These are phyloP conservation scores for Alternaria brassicae DNA, from an alignment of 2,329 filamentous ascomycete genomes.

Conservation along the genomic window DNA sequence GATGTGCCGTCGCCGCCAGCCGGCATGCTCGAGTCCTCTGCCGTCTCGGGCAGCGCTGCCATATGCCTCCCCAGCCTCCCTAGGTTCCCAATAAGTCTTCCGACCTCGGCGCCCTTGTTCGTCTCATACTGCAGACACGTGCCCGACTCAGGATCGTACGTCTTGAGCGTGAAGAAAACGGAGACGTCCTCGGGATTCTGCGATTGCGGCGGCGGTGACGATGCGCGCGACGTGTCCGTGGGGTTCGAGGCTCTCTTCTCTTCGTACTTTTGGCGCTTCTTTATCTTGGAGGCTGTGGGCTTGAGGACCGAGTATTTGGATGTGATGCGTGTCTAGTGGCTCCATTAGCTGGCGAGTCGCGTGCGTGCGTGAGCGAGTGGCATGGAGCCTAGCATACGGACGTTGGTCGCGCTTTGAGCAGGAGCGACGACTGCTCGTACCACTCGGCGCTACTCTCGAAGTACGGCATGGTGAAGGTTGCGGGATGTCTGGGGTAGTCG, in stretches of 20 bases:
- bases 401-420: constrained; percentile 84
- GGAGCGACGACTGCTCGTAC: constrained; percentile 84
- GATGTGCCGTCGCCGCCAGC: constrained; percentile 36
- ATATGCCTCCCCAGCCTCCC: constrained; percentile 75
- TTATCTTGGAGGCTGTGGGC: constrained; percentile 42
- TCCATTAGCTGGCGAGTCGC: constrained; percentile 17
- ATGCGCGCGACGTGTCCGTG: constrained; percentile 25
- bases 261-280: constrained; percentile 44
- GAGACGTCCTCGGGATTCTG: constrained; percentile 37
- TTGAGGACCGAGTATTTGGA: constrained; percentile 84
- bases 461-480: constrained; percentile 70
- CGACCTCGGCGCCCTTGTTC: constrained; percentile 88
- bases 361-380: constrained; percentile 9
- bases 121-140: constrained; percentile 90
- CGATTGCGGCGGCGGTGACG: constrained; percentile 41
- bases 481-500: constrained; percentile 17
- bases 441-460: constrained; percentile 86
- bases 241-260: constrained; percentile 40
- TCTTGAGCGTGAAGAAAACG: constrained; percentile 82
- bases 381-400: constrained; percentile 66
- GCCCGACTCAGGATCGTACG: constrained; percentile 83
- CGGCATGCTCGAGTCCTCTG: constrained; percentile 49
- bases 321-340: constrained; percentile 79
- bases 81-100: constrained; percentile 77
- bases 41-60: constrained; percentile 56